Evolutionary conservation across 148 eudicot species (phyloP).

Genomic region (Silene conica): DNA sequence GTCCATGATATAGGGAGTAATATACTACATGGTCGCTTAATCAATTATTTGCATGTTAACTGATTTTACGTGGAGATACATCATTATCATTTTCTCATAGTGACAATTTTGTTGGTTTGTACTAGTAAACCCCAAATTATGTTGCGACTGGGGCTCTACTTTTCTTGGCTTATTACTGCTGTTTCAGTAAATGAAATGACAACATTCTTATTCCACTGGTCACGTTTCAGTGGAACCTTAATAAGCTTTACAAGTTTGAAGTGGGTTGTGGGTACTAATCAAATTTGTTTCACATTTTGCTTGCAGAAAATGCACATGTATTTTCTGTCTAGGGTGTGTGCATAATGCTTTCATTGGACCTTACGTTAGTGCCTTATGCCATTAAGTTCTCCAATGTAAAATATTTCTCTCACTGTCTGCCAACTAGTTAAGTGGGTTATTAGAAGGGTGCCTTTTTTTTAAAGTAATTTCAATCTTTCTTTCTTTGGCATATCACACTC

Average conservation of each 20-base stretch:
- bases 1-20: background rate
- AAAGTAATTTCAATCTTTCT: slow-evolving; percentile 11
- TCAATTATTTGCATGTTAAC: slow-evolving; percentile 10
- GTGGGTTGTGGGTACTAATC: background rate
- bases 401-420: slow-evolving; percentile 4
- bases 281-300: slow-evolving; percentile 1
- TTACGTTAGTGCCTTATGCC: slow-evolving; percentile 18
- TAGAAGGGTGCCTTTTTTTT: slow-evolving; percentile 18
- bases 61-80: background rate
- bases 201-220: background rate
- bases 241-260: background rate
- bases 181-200: background rate
- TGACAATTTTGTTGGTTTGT: background rate
- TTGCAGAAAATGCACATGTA: background rate
- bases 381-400: slow-evolving; percentile 10
- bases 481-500: slow-evolving; percentile 19
- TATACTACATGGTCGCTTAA: background rate
- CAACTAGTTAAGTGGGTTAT: slow-evolving; percentile 19
- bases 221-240: slow-evolving; percentile 1
- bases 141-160: background rate
- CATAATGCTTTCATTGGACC: slow-evolving; percentile 15
- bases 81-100: background rate
- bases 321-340: slow-evolving; percentile 4
- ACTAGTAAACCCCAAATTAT: background rate
- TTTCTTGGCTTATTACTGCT: background rate